Percentiles rank a stretch among this genome's conserved stretches.
These are phyloP conservation scores for Fusarium udum DNA, from an alignment of 2,329 filamentous ascomycete genomes.

Conservation along the genomic window DNA sequence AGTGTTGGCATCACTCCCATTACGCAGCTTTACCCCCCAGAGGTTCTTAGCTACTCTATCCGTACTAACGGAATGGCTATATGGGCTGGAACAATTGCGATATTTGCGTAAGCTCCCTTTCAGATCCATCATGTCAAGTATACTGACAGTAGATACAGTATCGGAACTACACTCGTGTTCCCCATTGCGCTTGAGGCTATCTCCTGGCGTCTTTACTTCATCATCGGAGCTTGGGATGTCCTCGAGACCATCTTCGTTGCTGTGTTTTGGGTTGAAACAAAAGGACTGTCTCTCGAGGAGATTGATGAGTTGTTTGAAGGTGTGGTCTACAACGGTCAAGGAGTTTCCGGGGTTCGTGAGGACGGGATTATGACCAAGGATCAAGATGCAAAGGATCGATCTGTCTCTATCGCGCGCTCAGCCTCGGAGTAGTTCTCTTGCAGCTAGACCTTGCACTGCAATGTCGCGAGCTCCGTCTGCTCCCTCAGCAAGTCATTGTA, in stretches of 20 bases:
- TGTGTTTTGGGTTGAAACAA: background rate
- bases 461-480: accelerated
- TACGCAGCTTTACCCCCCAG: background rate
- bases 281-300: background rate
- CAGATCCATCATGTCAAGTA: accelerated
- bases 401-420: background rate
- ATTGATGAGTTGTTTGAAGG: background rate
- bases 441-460: accelerated
- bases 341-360: background rate
- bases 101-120: background rate
- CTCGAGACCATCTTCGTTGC: background rate
- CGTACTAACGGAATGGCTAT: background rate
- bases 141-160: background rate
- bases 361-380: accelerated
- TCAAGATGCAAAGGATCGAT: background rate
- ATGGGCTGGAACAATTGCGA: background rate
- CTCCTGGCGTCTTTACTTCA: background rate
- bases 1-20: background rate
- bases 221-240: background rate
- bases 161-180: background rate
- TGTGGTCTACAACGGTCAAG: background rate
- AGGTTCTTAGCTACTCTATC: background rate
- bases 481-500: background rate
- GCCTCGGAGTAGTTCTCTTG: background rate
- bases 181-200: background rate